These are phyloP conservation scores for Fraxinus americana DNA, from an alignment of 257 asterid genomes.

Conservation along the genomic window DNA sequence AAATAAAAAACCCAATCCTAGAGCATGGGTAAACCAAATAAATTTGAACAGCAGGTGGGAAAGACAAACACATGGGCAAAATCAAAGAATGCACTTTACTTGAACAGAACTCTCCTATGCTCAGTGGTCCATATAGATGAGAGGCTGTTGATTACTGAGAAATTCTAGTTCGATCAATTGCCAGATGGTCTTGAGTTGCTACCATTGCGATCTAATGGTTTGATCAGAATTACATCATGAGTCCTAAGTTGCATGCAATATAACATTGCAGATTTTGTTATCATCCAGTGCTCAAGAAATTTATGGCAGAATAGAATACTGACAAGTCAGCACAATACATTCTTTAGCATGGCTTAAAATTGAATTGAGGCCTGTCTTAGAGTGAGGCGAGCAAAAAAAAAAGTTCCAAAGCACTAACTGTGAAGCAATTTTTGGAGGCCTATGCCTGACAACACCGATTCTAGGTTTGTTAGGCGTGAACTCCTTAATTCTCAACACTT, in stretches of 20 bases:
- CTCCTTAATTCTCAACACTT: too few species aligned
- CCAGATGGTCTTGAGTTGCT: slow-evolving; percentile 5
- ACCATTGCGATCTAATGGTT: slow-evolving; percentile 13
- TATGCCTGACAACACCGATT: too few species aligned
- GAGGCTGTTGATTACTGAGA: not conserved
- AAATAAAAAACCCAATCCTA: not conserved
- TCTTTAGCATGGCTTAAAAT: too few species aligned
- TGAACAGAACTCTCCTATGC: not conserved
- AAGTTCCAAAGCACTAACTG: too few species aligned
- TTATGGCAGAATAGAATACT: not conserved
- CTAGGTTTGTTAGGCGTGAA: too few species aligned
- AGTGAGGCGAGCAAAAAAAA: too few species aligned
- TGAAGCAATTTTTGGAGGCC: too few species aligned
- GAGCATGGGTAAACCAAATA: not conserved
- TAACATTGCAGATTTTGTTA: not conserved
- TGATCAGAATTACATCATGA: slow-evolving; percentile 5
- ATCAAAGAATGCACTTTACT: slow-evolving; percentile 1
- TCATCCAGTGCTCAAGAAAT: slow-evolving; percentile 2
- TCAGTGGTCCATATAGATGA: slow-evolving; percentile 7
- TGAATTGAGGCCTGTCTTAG: too few species aligned
- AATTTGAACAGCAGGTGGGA: not conserved
- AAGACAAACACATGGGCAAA: slow-evolving; percentile 4
- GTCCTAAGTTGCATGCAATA: not conserved
- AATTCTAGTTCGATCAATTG: not conserved
- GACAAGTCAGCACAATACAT: not conserved